Evolutionary conservation across 1,284 basidiomycete genomes (phyloP).

Genomic region (Rhodotorula sp.): DNA sequence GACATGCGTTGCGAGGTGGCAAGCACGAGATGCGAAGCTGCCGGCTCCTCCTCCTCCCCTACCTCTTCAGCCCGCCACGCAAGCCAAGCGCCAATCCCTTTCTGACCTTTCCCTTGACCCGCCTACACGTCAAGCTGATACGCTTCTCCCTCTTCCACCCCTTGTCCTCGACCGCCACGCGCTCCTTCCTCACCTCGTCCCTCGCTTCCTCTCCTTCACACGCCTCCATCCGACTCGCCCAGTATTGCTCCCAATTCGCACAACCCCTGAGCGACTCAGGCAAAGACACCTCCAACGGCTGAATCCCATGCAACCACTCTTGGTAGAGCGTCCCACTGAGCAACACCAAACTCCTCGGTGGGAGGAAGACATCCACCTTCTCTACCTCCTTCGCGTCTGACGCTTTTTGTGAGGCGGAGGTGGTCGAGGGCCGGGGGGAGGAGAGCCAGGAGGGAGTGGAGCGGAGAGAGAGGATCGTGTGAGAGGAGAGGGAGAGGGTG

Average conservation of each 20-base stretch:
- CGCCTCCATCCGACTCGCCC: slow-evolving; percentile 40
- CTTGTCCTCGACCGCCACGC: slow-evolving; percentile 14
- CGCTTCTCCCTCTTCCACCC: slow-evolving; percentile 61
- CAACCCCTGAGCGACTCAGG: slow-evolving; percentile 16
- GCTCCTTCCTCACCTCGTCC: slow-evolving; percentile 47
- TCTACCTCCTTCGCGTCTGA: not conserved
- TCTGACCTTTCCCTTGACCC: slow-evolving; percentile 63
- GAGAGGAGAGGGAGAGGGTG: slow-evolving; percentile 80
- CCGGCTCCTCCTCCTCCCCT: too few species aligned
- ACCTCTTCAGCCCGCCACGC: too few species aligned
- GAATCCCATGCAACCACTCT: slow-evolving; percentile 71
- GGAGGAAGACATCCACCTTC: slow-evolving; percentile 66
- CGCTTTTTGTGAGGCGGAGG: not conserved
- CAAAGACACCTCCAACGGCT: slow-evolving; percentile 46
- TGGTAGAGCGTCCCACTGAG: slow-evolving; percentile 68
- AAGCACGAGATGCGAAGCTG: too few species aligned
- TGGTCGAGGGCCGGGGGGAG: not conserved
- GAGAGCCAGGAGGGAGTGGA: slow-evolving; percentile 46
- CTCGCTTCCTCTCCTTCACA: slow-evolving; percentile 52
- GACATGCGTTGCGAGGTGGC: too few species aligned
- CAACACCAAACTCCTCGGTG: slow-evolving; percentile 76
- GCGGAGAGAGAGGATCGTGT: slow-evolving; percentile 70
- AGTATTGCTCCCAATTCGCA: slow-evolving; percentile 55
- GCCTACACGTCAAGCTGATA: slow-evolving; percentile 83
- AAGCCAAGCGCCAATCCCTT: slow-evolving; percentile 17